Evolutionary conservation across 2,329 filamentous ascomycete species (phyloP), one percentile per base, ranked within the genome.

Genomic region (Fusarium albidum): DNA sequence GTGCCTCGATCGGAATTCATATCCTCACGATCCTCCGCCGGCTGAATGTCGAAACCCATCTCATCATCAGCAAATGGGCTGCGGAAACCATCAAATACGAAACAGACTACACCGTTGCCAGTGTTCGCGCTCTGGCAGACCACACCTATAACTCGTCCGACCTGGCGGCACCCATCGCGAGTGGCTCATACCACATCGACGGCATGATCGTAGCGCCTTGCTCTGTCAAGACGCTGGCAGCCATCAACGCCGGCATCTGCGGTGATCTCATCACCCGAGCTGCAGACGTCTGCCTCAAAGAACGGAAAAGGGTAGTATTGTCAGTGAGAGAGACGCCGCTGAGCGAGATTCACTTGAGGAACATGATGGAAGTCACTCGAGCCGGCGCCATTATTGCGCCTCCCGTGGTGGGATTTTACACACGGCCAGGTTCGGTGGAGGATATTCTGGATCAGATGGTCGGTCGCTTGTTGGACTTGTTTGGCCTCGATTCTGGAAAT

Each of bases 191-290:
- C 14, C 39, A 32, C 13, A 38, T 61, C 12, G 72, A 76, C 47
- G 77, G 77, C 12, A 82, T 82, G 79, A 77, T 81, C n/a, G 64
- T 81, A 3, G 73, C 77, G 0, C 77, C 74, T 0, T 82, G 79
- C 64, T 77, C 73, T 37, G 77, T 81, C 73, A 80, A 80, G 61
- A 80, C 78, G 1, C 66, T 81, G 5, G 76, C 77, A 0, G 73
- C 69, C 0, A 73, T 82, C 9, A 65, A 70, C n/a, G 64, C 69
- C 0, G 78, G 78, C 0, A 75, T 73, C 44, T 75, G 76, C 44
- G 75, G 79, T 32, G 78, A 80, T 51, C 57, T 82, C 6, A 77
- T 80, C 29, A 69, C 77, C 0, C 68, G 78, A 1, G 74, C 77
- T 0, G 79, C 79, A 2, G 78, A 79, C 45, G 78, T 82, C 1